Conservation (phyloP, 2,329 filamentous ascomycete genomes). For the Aspergillus pseudotamarii region DNA sequence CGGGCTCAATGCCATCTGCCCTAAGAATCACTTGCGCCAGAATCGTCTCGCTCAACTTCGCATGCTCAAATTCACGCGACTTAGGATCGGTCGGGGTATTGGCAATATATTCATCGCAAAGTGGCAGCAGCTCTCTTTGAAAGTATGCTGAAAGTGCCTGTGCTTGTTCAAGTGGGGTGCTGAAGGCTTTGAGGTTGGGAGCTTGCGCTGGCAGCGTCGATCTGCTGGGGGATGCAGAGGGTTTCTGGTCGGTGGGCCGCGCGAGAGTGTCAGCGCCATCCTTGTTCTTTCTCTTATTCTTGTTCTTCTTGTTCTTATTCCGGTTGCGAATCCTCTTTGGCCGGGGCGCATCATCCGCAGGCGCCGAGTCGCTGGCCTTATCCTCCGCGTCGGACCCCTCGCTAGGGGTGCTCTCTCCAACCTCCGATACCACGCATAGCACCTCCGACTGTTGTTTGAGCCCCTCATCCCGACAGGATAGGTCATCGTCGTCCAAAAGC, state of each 20-base stretch:
- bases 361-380: slow-evolving; percentile 20
- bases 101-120: slow-evolving; percentile 41
- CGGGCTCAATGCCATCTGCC: slow-evolving; percentile 73
- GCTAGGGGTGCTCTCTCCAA: slow-evolving; percentile 33
- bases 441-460: slow-evolving; percentile 54
- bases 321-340: slow-evolving; percentile 16
- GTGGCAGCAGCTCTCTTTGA: slow-evolving; percentile 40
- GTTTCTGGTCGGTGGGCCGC: slow-evolving; percentile 22
- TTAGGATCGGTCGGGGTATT: slow-evolving; percentile 44
- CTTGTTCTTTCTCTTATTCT: slow-evolving; percentile 32
- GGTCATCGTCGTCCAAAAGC: slow-evolving; percentile 44
- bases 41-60: slow-evolving; percentile 47
- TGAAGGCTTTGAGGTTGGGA: slow-evolving; percentile 37
- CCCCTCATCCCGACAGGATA: slow-evolving; percentile 45
- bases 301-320: slow-evolving; percentile 26
- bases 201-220: slow-evolving; percentile 30
- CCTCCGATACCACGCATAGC: slow-evolving; percentile 49
- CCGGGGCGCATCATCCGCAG: slow-evolving; percentile 16
- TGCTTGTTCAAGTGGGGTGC: slow-evolving; percentile 42
- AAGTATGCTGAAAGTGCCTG: slow-evolving; percentile 41
- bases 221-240: slow-evolving; percentile 19
- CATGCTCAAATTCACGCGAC: slow-evolving; percentile 46
- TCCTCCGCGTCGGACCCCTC: slow-evolving; percentile 36
- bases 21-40: slow-evolving; percentile 48
- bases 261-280: slow-evolving; percentile 16